Conservation (phyloP, 768 basidiomycete genomes). For the Tremella yokohamensis region DNA sequence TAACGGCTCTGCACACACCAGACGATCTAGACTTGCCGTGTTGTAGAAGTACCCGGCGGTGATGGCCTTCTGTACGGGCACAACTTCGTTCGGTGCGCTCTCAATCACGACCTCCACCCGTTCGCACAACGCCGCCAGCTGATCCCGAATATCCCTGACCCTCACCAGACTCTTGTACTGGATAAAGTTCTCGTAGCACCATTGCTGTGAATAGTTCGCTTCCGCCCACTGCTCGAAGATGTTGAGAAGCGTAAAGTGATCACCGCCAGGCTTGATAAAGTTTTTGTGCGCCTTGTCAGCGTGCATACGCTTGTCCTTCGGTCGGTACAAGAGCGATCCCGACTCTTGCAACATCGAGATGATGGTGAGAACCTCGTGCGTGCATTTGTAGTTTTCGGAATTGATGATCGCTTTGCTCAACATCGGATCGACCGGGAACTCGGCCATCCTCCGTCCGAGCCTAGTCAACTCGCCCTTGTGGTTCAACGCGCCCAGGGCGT, state of each 20-base stretch:
- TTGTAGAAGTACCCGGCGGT: constrained; percentile 96
- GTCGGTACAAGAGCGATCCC: constrained; percentile 88
- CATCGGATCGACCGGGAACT: constrained; percentile 98
- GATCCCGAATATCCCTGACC: constrained; percentile 87
- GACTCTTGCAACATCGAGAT: constrained; percentile 97
- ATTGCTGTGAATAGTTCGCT: constrained; percentile 89
- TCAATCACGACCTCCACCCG: constrained; percentile 89
- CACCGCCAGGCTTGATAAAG: constrained; percentile 90
- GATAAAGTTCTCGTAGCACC: constrained; percentile 59
- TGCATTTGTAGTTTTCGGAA: constrained; percentile 88
- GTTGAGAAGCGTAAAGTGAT: constrained; percentile 95
- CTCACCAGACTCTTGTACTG: constrained; percentile 92
- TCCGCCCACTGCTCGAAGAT: constrained; percentile 99
- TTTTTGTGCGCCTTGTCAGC: constrained; percentile 98
- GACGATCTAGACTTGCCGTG: constrained; percentile 58
- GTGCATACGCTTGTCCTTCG: constrained; percentile 96
- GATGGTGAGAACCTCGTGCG: constrained; percentile 96
- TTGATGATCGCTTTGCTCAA: constrained; percentile 92
- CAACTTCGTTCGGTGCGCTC: constrained; percentile 88
- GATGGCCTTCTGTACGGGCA: constrained; percentile 89
- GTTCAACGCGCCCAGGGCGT: constrained; percentile 92
- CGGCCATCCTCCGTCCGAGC: constrained; percentile 93
- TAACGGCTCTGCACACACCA: no score
- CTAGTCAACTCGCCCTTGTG: constrained; percentile 97
- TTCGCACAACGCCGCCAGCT: constrained; percentile 91